Evolutionary conservation across 768 basidiomycete species (phyloP).

Genomic region (Peribolospora baueri): DNA sequence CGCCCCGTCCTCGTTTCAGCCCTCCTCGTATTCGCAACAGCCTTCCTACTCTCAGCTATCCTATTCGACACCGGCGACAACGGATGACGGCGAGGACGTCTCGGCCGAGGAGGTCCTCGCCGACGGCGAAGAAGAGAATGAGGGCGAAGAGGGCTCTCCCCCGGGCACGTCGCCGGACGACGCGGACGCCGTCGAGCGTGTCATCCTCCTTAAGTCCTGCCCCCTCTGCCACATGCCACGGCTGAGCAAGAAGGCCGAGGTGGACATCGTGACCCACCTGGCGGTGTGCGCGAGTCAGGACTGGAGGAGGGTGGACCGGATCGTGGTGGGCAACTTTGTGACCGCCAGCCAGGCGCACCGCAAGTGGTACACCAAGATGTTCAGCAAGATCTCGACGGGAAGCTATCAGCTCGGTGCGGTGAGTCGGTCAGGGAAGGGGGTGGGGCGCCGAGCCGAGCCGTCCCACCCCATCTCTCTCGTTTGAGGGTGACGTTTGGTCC

Average conservation of each 20-base stretch:
- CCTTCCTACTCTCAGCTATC: too few species aligned
- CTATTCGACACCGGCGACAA: too few species aligned
- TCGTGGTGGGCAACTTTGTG: conserved; percentile 83
- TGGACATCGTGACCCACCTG: conserved; percentile 90
- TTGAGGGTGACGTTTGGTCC: not conserved
- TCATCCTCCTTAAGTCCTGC: conserved; percentile 87
- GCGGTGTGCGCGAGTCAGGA: conserved; percentile 85
- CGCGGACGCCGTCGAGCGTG: conserved; percentile 37
- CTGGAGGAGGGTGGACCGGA: conserved; percentile 66
- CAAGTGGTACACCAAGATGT: conserved; percentile 85
- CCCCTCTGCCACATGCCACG: conserved; percentile 78
- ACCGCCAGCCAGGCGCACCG: conserved; percentile 76
- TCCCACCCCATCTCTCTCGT: too few species aligned
- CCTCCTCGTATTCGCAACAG: too few species aligned
- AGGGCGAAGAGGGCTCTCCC: conserved; percentile 5
- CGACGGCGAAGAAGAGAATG: not conserved
- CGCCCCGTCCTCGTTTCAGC: not conserved
- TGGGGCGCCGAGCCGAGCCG: too few species aligned
- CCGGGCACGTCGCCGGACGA: conserved; percentile 11
- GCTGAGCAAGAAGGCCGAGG: conserved; percentile 60
- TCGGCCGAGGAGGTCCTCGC: not conserved
- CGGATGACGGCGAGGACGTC: too few species aligned
- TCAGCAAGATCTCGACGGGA: conserved; percentile 57
- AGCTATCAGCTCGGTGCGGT: conserved; percentile 77
- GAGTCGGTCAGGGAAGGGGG: conserved; percentile 16